Percentiles rank a stretch among this genome's conserved stretches.
phyloP scores from a whole-genome alignment of 1,284 basidiomycete species.

The Ceratobasidium sp. region DNA sequence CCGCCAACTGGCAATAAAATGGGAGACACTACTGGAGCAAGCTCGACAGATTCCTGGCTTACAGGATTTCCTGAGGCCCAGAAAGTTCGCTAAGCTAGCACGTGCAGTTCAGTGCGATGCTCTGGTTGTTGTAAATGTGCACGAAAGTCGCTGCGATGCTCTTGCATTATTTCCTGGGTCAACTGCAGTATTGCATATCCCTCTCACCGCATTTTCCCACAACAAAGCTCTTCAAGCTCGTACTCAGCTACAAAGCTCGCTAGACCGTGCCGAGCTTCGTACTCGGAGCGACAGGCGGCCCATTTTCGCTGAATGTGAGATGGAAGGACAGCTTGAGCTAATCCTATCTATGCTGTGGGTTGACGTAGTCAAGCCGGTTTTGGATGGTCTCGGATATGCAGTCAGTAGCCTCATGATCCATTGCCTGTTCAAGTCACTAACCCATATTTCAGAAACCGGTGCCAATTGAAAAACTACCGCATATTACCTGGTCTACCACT shows the following conservation, averaged over 20 bases:
- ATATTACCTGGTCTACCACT: conserved; percentile 54
- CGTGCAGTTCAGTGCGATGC: conserved; percentile 30
- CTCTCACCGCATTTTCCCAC: background rate
- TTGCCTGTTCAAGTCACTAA: background rate
- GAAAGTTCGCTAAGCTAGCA: conserved; percentile 1
- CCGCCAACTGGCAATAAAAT: conserved; percentile 43
- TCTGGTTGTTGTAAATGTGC: conserved; percentile 42
- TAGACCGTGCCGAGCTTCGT: background rate
- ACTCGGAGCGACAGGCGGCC: background rate
- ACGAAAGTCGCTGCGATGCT: conserved; percentile 39
- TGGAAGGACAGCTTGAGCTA: background rate
- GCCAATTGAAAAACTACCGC: conserved; percentile 39
- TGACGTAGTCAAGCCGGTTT: conserved; percentile 35
- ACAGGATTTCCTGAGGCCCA: conserved; percentile 30
- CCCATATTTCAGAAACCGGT: background rate
- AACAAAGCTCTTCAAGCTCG: background rate
- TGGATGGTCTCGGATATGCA: background rate
- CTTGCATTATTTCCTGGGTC: conserved; percentile 16
- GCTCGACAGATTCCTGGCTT: conserved; percentile 29
- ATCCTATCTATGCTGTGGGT: conserved; percentile 31
- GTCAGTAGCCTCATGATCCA: background rate
- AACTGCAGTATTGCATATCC: background rate
- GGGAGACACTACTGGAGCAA: conserved; percentile 44
- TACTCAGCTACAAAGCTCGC: background rate
- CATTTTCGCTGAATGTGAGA: background rate